These are phyloP conservation scores for Sporothrix luriei DNA, from an alignment of 2,329 filamentous ascomycete species.

Conservation along the genomic window DNA sequence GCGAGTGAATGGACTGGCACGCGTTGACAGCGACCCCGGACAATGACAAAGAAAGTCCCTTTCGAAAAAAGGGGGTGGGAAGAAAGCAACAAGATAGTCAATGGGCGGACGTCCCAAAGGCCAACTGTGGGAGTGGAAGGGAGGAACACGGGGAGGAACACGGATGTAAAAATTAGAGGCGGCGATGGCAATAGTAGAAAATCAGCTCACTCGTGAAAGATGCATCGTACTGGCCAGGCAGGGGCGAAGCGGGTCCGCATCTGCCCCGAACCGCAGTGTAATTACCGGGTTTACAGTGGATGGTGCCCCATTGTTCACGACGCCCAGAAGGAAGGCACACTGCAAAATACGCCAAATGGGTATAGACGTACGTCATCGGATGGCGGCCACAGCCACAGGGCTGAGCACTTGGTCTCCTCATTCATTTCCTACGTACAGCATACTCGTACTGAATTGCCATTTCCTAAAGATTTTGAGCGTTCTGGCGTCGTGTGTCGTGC, in stretches of 20 bases:
- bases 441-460: neutral
- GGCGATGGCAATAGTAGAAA: too few species aligned
- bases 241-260: neutral
- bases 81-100: too few species aligned
- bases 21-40: neutral
- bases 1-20: neutral
- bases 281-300: neutral
- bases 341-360: neutral
- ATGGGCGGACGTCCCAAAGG: too few species aligned
- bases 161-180: too few species aligned
- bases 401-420: conserved; percentile 20
- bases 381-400: conserved; percentile 31
- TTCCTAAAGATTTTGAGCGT: neutral
- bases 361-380: conserved; percentile 32
- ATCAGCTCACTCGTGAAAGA: too few species aligned
- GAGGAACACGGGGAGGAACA: too few species aligned
- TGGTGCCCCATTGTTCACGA: neutral
- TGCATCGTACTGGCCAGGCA: too few species aligned
- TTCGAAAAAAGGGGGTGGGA: neutral
- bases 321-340: neutral
- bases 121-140: too few species aligned
- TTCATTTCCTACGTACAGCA: neutral
- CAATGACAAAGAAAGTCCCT: neutral
- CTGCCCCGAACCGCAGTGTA: too few species aligned
- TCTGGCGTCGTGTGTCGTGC: too few species aligned